Evolutionary conservation across 2,329 filamentous ascomycete species (phyloP).

Genomic region (Sclerotinia trifoliorum): DNA sequence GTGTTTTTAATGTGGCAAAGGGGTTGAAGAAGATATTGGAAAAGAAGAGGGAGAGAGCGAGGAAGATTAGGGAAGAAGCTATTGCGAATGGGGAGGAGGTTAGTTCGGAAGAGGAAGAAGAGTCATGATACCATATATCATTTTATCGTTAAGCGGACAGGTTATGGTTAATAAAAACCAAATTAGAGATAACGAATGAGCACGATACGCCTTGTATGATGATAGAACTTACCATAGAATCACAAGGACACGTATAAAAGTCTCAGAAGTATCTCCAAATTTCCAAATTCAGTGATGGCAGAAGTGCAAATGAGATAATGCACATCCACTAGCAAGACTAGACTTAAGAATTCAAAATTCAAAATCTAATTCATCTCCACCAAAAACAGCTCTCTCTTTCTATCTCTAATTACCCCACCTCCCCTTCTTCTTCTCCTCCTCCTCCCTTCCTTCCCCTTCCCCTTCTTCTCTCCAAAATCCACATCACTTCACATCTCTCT

Average conservation of each 20-base stretch:
- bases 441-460: neutral
- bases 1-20: constrained; percentile 87
- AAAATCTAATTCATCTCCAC: neutral
- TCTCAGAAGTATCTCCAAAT: neutral
- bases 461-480: neutral
- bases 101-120: constrained; percentile 47
- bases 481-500: neutral
- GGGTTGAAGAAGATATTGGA: constrained; percentile 74
- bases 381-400: neutral
- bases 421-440: neutral
- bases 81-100: constrained; percentile 54
- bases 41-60: constrained; percentile 59
- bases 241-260: neutral
- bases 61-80: constrained; percentile 51
- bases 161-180: neutral
- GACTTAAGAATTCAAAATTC: neutral
- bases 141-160: neutral
- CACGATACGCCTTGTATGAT: neutral
- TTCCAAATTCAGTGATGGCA: neutral
- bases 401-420: neutral
- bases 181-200: neutral
- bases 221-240: neutral
- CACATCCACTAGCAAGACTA: neutral
- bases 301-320: neutral
- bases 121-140: constrained; percentile 11